Evolutionary conservation across 352 stramenopile genomes (phyloP), one percentile per base, ranked within the genome.

Genomic region (Albugo candida): DNA sequence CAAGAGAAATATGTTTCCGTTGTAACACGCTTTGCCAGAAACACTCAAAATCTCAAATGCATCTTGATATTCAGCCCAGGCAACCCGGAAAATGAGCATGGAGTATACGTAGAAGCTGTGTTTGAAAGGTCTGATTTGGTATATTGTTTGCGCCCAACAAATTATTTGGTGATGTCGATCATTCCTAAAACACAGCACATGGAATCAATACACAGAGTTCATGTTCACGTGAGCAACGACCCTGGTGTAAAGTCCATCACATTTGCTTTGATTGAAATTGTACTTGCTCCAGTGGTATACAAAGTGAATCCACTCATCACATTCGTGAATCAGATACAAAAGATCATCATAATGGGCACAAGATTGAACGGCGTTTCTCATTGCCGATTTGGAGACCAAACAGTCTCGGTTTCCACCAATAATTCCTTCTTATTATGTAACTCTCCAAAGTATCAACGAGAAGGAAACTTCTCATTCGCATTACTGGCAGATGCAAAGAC

Each of bases 341-440:
- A 71, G 1, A 54, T 87, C 0, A 50, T 41, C 0, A 51, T 91
- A n/a, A 42, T 54, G 12, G 77, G 77, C 0, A 58, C 60, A 20
- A 54, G 70, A 17, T 56, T 91, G 1, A 53, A 79, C 18, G 36
- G 59, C 0, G 58, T 91, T 11, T 67, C 68, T 0, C 61, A 85
- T 46, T 94, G 83, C 52, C 52, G 60, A n/a, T 88, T 94, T 61
- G 77, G 72, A 13, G 44, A 42, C 1, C 69, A 64, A 0, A 60
- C 53, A 37, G 45, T 71, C 13, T 36, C 66, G 0, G 63, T 58
- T 38, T 34, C 21, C 4, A 53, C 51, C 21, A 20, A 60, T 14
- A 31, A 31, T 31, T 8, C 8, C 3, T 31, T 8, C 8, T 51
- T 68, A 38, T 31, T 61, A 8, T 83, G 62, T 41, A 45, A 59